Evolutionary conservation across 163 green algal genomes (phyloP), one percentile per base, ranked within the genome.

Genomic region (Scenedesmus sp.): DNA sequence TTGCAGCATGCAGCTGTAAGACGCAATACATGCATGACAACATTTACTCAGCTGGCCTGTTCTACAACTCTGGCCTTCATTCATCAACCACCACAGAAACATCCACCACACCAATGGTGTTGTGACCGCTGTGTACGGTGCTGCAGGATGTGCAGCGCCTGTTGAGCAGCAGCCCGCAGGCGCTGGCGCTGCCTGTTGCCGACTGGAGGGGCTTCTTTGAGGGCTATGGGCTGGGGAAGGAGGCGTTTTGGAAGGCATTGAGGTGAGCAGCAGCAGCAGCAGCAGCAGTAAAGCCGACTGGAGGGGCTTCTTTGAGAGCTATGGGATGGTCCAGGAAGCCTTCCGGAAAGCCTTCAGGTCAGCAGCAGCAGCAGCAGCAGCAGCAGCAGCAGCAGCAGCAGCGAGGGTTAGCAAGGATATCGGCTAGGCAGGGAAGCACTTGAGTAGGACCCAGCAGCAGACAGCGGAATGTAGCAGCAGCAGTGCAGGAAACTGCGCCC

Each of bases 141-240:
- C 20, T 84, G 87, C 77, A 64, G 77, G 73, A 86, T 26, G 77
- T 86, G 26, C n/a, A 91, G 73, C 7, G 62, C 16, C 13, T 84
- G 57, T 18, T 56, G 16, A 12, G 16, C 10, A 57, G 23, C 79
- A 82, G 23, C 5, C 88, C 88, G 3, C 70, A 91, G 70, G 88
- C 60, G 2, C 83, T 92, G 15, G 82, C 52, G 23, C 76, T 92
- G 62, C 88, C 88, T 13, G 60, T 88, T 56, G 23, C 52, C 6
- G 81, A 92, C 62, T 92, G 88, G 88, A 46, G 9, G 23, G 13
- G 26, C 9, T 92, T 92, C 82, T 92, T 92, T 73, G 62, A 92
- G 20, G 88, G 88, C 34, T 92, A 89, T 34, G 81, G 62, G 1
- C 81, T 92, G 0, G 59, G 82, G 9, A 83, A 70, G 34, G 82